A percentile compares a stretch with the other conserved stretches of the same genome.
Conservation (phyloP, 2,329 filamentous ascomycete genomes). For the Apiospora sp. region DNA sequence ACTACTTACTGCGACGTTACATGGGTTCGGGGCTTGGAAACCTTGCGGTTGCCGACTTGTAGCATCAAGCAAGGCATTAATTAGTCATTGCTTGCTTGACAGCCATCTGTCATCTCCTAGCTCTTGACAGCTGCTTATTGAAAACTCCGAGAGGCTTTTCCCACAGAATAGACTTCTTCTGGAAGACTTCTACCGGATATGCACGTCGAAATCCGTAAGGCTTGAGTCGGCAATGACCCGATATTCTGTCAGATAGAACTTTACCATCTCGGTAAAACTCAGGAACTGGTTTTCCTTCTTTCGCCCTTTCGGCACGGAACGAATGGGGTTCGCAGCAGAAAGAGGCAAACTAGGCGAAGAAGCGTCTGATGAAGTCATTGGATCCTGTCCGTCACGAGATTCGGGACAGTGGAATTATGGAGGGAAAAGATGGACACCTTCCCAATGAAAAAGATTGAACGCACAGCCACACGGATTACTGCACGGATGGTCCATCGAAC, state of each 20-base stretch:
- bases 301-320: slow-evolving; percentile 2
- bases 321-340: background rate
- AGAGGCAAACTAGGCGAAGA: background rate
- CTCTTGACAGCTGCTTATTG: background rate
- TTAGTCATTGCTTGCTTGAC: background rate
- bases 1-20: background rate
- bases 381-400: slow-evolving; percentile 15
- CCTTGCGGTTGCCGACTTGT: background rate
- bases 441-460: background rate
- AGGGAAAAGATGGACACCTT: slow-evolving; percentile 13
- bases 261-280: slow-evolving; percentile 4
- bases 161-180: slow-evolving; percentile 17
- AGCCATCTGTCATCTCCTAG: background rate
- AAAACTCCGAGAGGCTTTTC: background rate
- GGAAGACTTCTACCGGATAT: slow-evolving; percentile 7
- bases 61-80: background rate
- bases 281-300: background rate
- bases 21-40: background rate
- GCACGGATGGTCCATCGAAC: background rate
- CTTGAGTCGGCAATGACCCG: slow-evolving; percentile 1
- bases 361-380: slow-evolving; percentile 23
- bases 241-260: background rate
- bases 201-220: background rate
- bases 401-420: slow-evolving; percentile 1
- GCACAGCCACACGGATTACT: slow-evolving; percentile 5